Evolutionary conservation across 257 asterid species (phyloP), one percentile per base, ranked within the genome.

Genomic region (Penstemon barbatus): DNA sequence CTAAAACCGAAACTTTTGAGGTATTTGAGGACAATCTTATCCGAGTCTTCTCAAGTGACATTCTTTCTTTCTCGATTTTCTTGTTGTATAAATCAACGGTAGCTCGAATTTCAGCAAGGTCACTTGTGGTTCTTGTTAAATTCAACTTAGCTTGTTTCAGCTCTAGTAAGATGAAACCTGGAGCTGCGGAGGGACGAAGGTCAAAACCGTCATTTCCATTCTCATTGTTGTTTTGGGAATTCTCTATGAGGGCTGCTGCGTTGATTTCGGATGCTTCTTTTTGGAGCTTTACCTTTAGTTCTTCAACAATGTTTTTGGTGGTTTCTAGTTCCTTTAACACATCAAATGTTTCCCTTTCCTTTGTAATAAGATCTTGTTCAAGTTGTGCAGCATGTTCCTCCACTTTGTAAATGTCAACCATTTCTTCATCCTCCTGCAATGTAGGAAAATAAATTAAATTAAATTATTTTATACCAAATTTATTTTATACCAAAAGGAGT

Each of bases 281-380:
- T 72, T 85, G 96, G 70, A 93, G 73, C 84, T 79, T 83, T 15
- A 71, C 54, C 77, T 84, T 93, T 48, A 93, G 74, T 52, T 84
- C 88, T 65, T 86, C 95, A 54, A 87, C 86, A 2, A 71, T 70
- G 10, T 77, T 78, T 79, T 85, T 89, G 19, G 92, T 86, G 3
- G 73, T 61, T 70, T 89, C 98, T 1, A 92, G 82, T 63, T 92
- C 96, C 72, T 87, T 85, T n/a, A 92, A 72, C 15, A 89, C 92
- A 5, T 86, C 86, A 19, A 86, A 87, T 0, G 97, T 92, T 75
- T 92, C 97, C 88, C 74, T 84, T 72, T 92, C 98, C 80, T 87
- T 92, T 3, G 63, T 58, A 11, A 85, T 76, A 7, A 92, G 84
- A 72, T 87, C 91, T 65, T 71, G 77, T 71, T 87, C 91, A 70